Evolutionary conservation across 139 green algal genomes (phyloP).

Genomic region (Haematococcus sp.): DNA sequence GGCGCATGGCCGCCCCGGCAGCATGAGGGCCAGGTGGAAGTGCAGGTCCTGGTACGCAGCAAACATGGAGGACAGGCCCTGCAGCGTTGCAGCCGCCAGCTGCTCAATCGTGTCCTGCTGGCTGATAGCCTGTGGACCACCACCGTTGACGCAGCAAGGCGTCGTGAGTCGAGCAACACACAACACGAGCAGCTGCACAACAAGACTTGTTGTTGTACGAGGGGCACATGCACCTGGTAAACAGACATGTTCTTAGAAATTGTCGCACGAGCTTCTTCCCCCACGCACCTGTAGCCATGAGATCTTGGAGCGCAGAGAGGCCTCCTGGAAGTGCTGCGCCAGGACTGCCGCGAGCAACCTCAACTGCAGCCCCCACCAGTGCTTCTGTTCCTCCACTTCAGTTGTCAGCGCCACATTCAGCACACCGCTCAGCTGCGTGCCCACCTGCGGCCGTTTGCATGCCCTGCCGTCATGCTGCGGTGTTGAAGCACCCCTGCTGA

Average conservation of each 20-base stretch:
- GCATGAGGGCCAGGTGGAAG: conserved; percentile 26
- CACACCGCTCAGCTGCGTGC: conserved; percentile 24
- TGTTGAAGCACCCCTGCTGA: too few species aligned
- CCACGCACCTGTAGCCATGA: conserved; percentile 26
- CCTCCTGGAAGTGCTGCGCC: conserved; percentile 30
- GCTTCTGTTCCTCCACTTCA: conserved; percentile 32
- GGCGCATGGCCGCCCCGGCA: conserved; percentile 29
- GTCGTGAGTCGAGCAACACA: too few species aligned
- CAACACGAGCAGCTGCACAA: too few species aligned
- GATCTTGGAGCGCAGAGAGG: conserved; percentile 24
- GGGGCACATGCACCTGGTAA: too few species aligned
- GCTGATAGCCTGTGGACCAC: not conserved
- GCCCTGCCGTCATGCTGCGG: too few species aligned
- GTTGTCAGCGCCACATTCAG: conserved; percentile 31
- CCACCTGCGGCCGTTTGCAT: conserved; percentile 1
- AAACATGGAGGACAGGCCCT: conserved; percentile 29
- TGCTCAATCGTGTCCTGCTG: conserved; percentile 30
- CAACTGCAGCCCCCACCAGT: conserved; percentile 33
- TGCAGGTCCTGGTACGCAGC: conserved; percentile 18
- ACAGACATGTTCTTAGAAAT: too few species aligned
- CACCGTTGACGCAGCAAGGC: too few species aligned
- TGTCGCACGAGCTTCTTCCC: too few species aligned
- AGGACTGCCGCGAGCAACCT: conserved; percentile 28
- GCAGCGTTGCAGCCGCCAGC: conserved; percentile 7
- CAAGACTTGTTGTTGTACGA: too few species aligned